These are phyloP conservation scores for Urtica urens DNA, from an alignment of 306 rosid species.

Conservation along the genomic window DNA sequence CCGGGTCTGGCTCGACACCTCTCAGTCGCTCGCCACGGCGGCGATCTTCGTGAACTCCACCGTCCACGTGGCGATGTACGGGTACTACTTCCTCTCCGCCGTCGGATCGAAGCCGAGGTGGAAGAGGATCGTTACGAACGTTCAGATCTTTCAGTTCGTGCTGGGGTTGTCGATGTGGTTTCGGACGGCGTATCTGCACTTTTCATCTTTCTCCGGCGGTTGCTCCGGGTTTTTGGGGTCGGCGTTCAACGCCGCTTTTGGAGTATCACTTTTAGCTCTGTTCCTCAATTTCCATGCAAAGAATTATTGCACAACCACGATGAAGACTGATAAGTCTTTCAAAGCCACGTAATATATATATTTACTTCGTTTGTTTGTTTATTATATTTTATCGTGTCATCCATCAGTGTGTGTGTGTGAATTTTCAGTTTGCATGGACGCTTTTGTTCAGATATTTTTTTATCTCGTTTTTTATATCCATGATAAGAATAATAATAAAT, in stretches of 20 bases:
- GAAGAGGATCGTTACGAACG: slow-evolving; percentile 61
- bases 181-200: slow-evolving; percentile 39
- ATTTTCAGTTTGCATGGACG: too few relatives aligned
- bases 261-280: slow-evolving; percentile 55
- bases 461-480: too few relatives aligned
- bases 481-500: too few relatives aligned
- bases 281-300: slow-evolving; percentile 52
- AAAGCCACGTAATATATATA: too few relatives aligned
- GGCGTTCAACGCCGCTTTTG: slow-evolving; percentile 66
- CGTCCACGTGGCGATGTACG: slow-evolving; percentile 75
- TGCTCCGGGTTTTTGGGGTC: slow-evolving; percentile 64
- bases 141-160: slow-evolving; percentile 60
- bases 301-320: slow-evolving; percentile 29
- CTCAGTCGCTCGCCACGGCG: slow-evolving; percentile 54
- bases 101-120: slow-evolving; percentile 49
- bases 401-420: too few relatives aligned
- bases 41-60: slow-evolving; percentile 58
- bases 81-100: slow-evolving; percentile 47
- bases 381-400: too few relatives aligned
- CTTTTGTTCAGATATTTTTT: too few relatives aligned
- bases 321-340: too few relatives aligned
- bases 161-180: slow-evolving; percentile 53
- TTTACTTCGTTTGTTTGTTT: too few relatives aligned
- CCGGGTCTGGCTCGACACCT: slow-evolving; percentile 46
- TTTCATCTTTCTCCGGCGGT: slow-evolving; percentile 36